Evolutionary conservation across 495 filamentous ascomycete species (phyloP), one percentile per base, ranked within the genome.

Genomic region (Pseudoneurospora amorphoporcata): DNA sequence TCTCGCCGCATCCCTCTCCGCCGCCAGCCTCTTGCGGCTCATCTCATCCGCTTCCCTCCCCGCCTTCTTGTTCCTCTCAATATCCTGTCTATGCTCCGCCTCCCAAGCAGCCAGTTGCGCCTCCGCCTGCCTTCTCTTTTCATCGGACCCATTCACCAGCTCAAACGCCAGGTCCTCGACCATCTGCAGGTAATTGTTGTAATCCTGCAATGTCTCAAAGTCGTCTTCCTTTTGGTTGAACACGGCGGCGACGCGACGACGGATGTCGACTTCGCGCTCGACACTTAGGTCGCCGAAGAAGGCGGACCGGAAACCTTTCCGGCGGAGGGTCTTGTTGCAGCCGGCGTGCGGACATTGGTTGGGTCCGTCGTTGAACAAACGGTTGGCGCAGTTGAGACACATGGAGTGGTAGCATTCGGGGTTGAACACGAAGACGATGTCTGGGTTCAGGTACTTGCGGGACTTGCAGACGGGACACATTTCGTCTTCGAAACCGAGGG

Each of bases 371-470:
- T 91, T 91, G 87, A 98, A 99, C 73, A 97, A 92, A 37, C 94
- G 91, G 84, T 94, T 92, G 69, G 98, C 95, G 85, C 95, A 98
- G 41, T 91, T 92, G 77, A 90, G 88, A 83, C 95, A 99, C 93
- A 99, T 97, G 74, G 92, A 92, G 87, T 99, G 95, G 86, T 98
- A 99, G 87, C 95, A 99, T 84, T 96, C 93, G 19, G 95, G 92
- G 81, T 98, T 97, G 81, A 98, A 92, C 74, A 96, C 91, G 83
- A 99, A 97, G 70, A 88, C 86, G 88, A 99, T 94, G 83, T 92
- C 89, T 32, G 89, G 90, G 84, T 97, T 98, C 78, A 98, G 89
- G 85, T 98, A 98, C 71, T 93, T 92, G 71, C 91, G 91, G 70
- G 93, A 94, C 82, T 97, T 97, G 90, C 95, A 99, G 76, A 98